A percentile compares a stretch with the other conserved stretches of the same genome.
Conservation (phyloP, 768 basidiomycete species). For the Xerocomus brunneocitrinus region DNA sequence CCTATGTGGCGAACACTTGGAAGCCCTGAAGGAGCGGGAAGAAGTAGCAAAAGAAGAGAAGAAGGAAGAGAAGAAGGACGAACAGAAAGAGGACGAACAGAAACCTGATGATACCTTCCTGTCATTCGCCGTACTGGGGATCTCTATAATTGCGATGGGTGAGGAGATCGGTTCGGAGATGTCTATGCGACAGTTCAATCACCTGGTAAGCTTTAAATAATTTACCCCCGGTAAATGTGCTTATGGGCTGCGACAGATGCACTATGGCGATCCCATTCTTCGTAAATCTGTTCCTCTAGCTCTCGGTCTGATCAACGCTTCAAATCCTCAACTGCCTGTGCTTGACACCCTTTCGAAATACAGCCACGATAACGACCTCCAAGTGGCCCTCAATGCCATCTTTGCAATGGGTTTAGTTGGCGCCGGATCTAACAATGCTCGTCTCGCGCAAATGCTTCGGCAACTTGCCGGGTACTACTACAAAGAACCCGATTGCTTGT, state of each 20-base stretch:
- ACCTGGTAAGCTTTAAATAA: slow-evolving; percentile 57
- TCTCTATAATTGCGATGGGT: slow-evolving; percentile 94
- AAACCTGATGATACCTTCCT: slow-evolving; percentile 77
- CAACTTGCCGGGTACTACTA: slow-evolving; percentile 97
- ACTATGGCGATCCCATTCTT: slow-evolving; percentile 91
- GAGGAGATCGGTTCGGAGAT: slow-evolving; percentile 98
- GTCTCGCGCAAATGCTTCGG: slow-evolving; percentile 94
- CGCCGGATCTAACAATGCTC: slow-evolving; percentile 98
- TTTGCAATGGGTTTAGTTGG: slow-evolving; percentile 98
- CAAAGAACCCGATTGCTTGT: slow-evolving; percentile 95
- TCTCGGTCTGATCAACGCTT: slow-evolving; percentile 89
- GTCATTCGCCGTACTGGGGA: slow-evolving; percentile 88
- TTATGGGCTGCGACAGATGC: slow-evolving; percentile 66
- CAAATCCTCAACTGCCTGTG: slow-evolving; percentile 91
- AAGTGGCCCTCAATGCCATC: slow-evolving; percentile 94
- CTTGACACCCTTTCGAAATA: slow-evolving; percentile 98
- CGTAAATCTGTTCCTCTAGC: slow-evolving; percentile 93
- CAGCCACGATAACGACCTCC: slow-evolving; percentile 97
- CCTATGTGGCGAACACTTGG: slow-evolving; percentile 89
- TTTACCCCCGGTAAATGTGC: not conserved
- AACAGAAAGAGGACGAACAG: slow-evolving; percentile 54
- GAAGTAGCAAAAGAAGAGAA: slow-evolving; percentile 36
- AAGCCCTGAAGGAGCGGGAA: slow-evolving; percentile 37
- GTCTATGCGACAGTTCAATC: slow-evolving; percentile 96
- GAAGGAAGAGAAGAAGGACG: slow-evolving; percentile 54